These are phyloP conservation scores for Phytophthora multivora DNA, from an alignment of 352 stramenopile species.

Conservation along the genomic window DNA sequence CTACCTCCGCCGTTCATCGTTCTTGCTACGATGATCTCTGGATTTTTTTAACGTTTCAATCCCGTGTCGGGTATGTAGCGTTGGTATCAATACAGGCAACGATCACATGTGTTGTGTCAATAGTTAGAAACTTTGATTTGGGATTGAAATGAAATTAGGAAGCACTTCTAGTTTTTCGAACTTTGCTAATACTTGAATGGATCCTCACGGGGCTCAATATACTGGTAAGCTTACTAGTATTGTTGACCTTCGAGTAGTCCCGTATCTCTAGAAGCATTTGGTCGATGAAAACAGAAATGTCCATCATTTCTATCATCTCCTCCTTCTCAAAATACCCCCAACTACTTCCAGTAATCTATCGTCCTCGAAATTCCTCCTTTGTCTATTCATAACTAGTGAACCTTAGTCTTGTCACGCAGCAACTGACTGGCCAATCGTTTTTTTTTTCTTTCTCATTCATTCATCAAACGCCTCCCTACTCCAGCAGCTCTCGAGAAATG, in stretches of 20 bases:
- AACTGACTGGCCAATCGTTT: too few species aligned
- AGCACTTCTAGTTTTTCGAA: too few species aligned
- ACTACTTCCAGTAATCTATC: background rate
- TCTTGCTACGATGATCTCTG: background rate
- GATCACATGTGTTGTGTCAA: background rate
- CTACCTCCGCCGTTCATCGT: background rate
- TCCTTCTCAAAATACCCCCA: background rate
- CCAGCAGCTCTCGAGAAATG: background rate
- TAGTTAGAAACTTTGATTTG: too few species aligned
- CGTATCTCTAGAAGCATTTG: too few species aligned
- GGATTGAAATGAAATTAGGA: too few species aligned
- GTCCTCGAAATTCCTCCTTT: background rate
- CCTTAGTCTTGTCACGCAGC: too few species aligned
- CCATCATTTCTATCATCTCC: too few species aligned
- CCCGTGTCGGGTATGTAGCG: constrained; percentile 2
- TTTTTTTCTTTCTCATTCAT: background rate
- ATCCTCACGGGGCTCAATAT: too few species aligned
- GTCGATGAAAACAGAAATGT: too few species aligned
- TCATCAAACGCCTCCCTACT: background rate
- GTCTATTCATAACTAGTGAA: background rate
- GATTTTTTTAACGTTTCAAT: constrained; percentile 13
- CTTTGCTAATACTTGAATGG: too few species aligned
- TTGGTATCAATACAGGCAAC: background rate
- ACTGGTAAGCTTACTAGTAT: too few species aligned
- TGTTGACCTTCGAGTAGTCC: too few species aligned